phyloP scores from a whole-genome alignment of 495 filamentous ascomycete species.

The Penicillium macrosclerotiorum region DNA sequence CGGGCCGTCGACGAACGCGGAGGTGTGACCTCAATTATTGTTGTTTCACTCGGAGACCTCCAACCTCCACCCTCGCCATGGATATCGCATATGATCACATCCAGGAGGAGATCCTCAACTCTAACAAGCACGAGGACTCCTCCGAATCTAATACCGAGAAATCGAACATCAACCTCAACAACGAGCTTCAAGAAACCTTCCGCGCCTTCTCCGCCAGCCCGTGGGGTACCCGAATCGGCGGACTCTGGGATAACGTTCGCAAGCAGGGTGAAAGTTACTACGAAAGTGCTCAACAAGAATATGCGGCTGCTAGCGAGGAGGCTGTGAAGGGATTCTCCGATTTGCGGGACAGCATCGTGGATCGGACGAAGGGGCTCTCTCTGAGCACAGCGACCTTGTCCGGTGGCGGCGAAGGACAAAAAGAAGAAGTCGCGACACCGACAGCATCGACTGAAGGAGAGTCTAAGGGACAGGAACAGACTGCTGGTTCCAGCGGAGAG shows the following conservation, averaged over 20 bases:
- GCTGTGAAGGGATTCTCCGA: slow-evolving; percentile 80
- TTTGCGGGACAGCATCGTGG: slow-evolving; percentile 65
- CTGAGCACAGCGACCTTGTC: slow-evolving; percentile 48
- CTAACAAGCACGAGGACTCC: slow-evolving; percentile 49
- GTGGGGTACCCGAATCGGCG: slow-evolving; percentile 86
- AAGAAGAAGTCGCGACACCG: slow-evolving; percentile 37
- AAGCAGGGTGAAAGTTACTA: slow-evolving; percentile 89
- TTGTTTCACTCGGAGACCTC: slow-evolving; percentile 10
- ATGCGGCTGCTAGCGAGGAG: slow-evolving; percentile 71
- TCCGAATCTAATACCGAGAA: slow-evolving; percentile 30
- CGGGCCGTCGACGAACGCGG: slow-evolving; percentile 28
- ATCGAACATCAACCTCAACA: slow-evolving; percentile 65
- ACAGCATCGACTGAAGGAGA: slow-evolving; percentile 27
- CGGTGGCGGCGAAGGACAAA: slow-evolving; percentile 21
- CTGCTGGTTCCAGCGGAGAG: slow-evolving; percentile 62
- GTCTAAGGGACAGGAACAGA: slow-evolving; percentile 48
- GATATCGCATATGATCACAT: slow-evolving; percentile 98
- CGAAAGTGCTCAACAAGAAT: slow-evolving; percentile 78
- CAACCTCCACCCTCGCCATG: slow-evolving; percentile 51
- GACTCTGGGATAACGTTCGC: slow-evolving; percentile 83
- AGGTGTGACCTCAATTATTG: slow-evolving; percentile 20
- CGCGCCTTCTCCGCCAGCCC: slow-evolving; percentile 81
- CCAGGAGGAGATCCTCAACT: slow-evolving; percentile 72
- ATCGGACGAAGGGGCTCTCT: slow-evolving; percentile 70
- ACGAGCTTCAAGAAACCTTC: slow-evolving; percentile 92